Evolutionary conservation across 805 yeast species (phyloP).

Genomic region (Candida mattraensis): DNA sequence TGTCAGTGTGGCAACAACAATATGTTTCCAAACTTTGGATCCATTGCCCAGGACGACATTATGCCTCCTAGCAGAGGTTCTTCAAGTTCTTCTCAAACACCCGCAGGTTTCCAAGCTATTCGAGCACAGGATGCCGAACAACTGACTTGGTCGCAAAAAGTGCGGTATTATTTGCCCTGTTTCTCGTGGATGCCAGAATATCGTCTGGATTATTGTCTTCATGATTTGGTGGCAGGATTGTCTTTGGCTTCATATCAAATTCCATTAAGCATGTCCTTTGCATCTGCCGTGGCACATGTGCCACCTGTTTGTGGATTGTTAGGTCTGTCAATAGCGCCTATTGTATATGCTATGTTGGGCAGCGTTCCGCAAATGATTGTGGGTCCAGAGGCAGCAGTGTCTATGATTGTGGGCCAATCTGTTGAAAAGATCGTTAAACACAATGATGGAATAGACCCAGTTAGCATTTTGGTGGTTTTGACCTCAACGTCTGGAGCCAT

Average conservation of each 20-base stretch:
- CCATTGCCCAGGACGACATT: constrained; percentile 2
- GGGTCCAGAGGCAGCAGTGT: constrained; percentile 89
- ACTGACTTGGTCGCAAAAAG: constrained; percentile 21
- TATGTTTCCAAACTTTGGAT: constrained; percentile 2
- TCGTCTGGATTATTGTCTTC: constrained; percentile 36
- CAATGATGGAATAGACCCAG: constrained; percentile 41
- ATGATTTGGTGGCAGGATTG: constrained; percentile 80
- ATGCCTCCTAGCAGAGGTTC: no score
- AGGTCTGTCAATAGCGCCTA: constrained; percentile 74
- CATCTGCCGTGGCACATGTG: constrained; percentile 79
- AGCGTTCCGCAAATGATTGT: constrained; percentile 87
- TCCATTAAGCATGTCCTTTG: constrained; percentile 80
- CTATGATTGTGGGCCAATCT: constrained; percentile 78
- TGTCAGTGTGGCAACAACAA: no score
- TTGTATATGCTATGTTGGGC: constrained; percentile 76
- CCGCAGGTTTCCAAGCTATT: not conserved
- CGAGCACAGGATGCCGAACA: not conserved
- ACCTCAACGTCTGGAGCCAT: constrained; percentile 76
- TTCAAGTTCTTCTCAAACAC: no score
- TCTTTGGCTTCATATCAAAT: constrained; percentile 89
- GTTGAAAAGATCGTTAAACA: constrained; percentile 55
- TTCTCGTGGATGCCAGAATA: constrained; percentile 67
- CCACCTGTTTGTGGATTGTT: constrained; percentile 80
- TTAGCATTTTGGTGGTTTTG: constrained; percentile 64
- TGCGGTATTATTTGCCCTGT: constrained; percentile 69